A percentile compares a stretch with the other conserved stretches of the same genome.
These are phyloP conservation scores for Tylopilus sp. DNA, from an alignment of 1,284 basidiomycete species.

Conservation along the genomic window DNA sequence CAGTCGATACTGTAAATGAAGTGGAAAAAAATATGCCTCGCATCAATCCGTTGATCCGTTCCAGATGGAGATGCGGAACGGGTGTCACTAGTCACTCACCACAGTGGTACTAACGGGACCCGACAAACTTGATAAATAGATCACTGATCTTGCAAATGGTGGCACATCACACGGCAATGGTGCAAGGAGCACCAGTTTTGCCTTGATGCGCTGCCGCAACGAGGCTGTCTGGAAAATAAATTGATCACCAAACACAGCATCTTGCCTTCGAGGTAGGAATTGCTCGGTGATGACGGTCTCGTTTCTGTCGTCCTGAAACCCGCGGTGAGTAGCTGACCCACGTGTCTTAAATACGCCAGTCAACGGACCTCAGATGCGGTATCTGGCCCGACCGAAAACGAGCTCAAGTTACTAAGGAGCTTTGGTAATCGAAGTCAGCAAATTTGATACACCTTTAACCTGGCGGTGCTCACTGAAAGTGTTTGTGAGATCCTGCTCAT, in stretches of 20 bases:
- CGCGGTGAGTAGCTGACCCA: constrained; percentile 3
- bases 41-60: constrained; percentile 3
- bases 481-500: constrained; percentile 35
- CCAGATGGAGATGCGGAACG: neutral
- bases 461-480: constrained; percentile 24
- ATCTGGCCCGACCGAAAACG: constrained; percentile 6
- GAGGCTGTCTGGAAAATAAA: constrained; percentile 28
- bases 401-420: constrained; percentile 30
- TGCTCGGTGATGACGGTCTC: constrained; percentile 27
- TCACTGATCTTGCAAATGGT: constrained; percentile 34
- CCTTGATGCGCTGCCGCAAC: constrained; percentile 22
- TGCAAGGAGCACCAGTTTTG: constrained; percentile 27
- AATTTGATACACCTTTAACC: neutral
- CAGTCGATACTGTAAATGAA: constrained; percentile 22
- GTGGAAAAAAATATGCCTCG: neutral
- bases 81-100: constrained; percentile 21
- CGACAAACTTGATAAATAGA: constrained; percentile 30
- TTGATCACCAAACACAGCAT: constrained; percentile 31
- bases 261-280: constrained; percentile 29
- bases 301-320: constrained; percentile 18
- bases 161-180: constrained; percentile 25
- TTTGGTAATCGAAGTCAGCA: constrained; percentile 8
- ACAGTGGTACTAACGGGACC: constrained; percentile 25
- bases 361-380: constrained; percentile 21
- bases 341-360: neutral